These are phyloP conservation scores for Pyrenochaeta sp. DNA, from an alignment of 2,329 filamentous ascomycete species.

Conservation along the genomic window DNA sequence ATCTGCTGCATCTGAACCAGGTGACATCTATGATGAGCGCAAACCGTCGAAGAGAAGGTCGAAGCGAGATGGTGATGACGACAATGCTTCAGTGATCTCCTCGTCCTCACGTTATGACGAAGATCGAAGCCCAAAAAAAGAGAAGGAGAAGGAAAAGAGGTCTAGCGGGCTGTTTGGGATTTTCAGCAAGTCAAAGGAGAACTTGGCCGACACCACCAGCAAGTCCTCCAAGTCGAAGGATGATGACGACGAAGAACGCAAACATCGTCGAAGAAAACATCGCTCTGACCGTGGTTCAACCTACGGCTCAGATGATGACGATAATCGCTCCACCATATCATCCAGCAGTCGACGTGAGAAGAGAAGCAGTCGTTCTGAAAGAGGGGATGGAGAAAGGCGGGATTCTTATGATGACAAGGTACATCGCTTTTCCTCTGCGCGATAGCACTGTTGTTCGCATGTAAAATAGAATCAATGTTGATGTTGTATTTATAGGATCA, in stretches of 20 bases:
- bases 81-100: constrained; percentile 51
- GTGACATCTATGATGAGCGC: constrained; percentile 48
- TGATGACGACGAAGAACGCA: constrained; percentile 49
- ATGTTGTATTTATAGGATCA: constrained; percentile 41
- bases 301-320: constrained; percentile 49
- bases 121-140: constrained; percentile 43
- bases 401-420: constrained; percentile 47
- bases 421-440: constrained; percentile 42
- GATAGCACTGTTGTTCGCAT: constrained; percentile 32
- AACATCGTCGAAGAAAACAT: constrained; percentile 56
- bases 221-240: constrained; percentile 44
- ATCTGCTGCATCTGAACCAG: constrained; percentile 50
- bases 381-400: constrained; percentile 45
- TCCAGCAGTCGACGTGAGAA: constrained; percentile 50
- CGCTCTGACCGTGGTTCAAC: constrained; percentile 47
- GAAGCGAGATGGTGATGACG: constrained; percentile 53
- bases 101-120: constrained; percentile 50
- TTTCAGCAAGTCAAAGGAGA: constrained; percentile 56
- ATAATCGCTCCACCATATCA: constrained; percentile 44
- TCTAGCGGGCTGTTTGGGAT: constrained; percentile 56
- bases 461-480: constrained; percentile 43
- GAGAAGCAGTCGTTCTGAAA: constrained; percentile 47
- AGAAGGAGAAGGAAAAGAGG: constrained; percentile 52
- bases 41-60: constrained; percentile 51
- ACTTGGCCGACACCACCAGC: constrained; percentile 38